Conservation (phyloP, 257 asterid genomes). For the Penstemon davidsonii region DNA sequence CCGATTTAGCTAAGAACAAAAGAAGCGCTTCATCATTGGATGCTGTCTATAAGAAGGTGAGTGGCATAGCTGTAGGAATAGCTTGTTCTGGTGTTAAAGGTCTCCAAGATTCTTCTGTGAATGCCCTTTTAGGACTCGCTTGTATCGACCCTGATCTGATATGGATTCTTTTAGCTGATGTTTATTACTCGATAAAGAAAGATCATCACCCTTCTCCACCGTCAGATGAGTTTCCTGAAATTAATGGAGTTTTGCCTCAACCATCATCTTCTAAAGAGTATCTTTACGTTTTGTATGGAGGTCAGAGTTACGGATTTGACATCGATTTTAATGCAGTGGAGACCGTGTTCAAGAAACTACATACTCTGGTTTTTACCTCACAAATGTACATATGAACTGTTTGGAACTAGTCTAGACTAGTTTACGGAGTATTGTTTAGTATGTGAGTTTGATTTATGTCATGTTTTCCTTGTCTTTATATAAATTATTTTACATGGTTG, state of each 20-base stretch:
- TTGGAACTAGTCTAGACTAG: background rate
- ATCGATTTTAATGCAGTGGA: conserved; percentile 69
- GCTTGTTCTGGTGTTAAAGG: conserved; percentile 82
- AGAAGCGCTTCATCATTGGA: conserved; percentile 68
- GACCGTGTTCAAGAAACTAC: conserved; percentile 46
- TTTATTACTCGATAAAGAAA: conserved; percentile 65
- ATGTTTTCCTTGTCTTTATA: background rate
- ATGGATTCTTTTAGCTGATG: conserved; percentile 92
- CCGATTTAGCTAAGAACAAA: conserved; percentile 55
- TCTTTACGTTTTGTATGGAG: conserved; percentile 75
- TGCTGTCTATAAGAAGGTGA: conserved; percentile 65
- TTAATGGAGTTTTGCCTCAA: conserved; percentile 59
- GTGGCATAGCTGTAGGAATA: conserved; percentile 77
- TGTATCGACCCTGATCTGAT: conserved; percentile 78
- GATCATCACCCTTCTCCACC: conserved; percentile 51
- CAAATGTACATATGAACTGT: conserved; percentile 37
- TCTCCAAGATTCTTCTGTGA: conserved; percentile 63
- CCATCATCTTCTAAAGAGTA: conserved; percentile 57
- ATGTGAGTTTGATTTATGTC: background rate
- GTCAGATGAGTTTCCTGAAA: conserved; percentile 49
- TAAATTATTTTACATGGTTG: background rate
- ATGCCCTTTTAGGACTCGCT: conserved; percentile 75
- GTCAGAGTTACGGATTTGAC: conserved; percentile 83
- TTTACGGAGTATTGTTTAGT: background rate
- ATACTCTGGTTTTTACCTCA: conserved; percentile 36